Conservation (phyloP, 768 basidiomycete genomes). For the Phaeolepiota aurea region DNA sequence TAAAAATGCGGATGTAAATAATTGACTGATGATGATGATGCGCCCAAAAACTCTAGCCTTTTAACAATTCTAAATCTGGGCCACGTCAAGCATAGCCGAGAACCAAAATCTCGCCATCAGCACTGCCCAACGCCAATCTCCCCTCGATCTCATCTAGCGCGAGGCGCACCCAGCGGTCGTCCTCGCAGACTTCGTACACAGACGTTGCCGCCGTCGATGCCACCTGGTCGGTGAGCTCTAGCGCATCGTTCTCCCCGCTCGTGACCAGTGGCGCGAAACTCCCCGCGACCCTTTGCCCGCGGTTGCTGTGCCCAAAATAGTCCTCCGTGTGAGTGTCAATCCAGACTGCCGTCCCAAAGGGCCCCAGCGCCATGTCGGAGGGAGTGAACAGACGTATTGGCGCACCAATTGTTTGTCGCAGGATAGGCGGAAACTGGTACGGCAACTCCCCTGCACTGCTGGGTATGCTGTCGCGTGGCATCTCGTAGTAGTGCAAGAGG, state of each 20-base stretch:
- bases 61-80: no score
- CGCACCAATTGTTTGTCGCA: constrained; percentile 34
- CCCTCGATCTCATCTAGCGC: constrained; percentile 41
- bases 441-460: constrained; percentile 32
- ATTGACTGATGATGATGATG: constrained; percentile 7
- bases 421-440: constrained; percentile 28
- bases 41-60: no score
- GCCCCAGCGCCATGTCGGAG: constrained; percentile 46
- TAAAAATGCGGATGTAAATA: constrained; percentile 9
- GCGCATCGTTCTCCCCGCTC: constrained; percentile 14
- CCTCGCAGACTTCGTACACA: constrained; percentile 35
- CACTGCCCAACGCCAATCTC: constrained; percentile 31
- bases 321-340: constrained; percentile 55
- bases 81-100: constrained; percentile 41
- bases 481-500: constrained; percentile 52
- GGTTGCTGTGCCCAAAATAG: constrained; percentile 31
- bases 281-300: constrained; percentile 57
- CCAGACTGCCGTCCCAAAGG: constrained; percentile 58
- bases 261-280: constrained; percentile 9
- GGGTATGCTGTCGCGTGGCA: constrained; percentile 18
- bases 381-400: constrained; percentile 51
- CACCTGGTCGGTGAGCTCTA: constrained; percentile 15
- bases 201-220: constrained; percentile 24
- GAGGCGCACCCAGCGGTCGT: constrained; percentile 41
- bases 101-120: constrained; percentile 41